Evolutionary conservation across 2,329 filamentous ascomycete genomes (phyloP).

Genomic region (Colletotrichum liriopes): DNA sequence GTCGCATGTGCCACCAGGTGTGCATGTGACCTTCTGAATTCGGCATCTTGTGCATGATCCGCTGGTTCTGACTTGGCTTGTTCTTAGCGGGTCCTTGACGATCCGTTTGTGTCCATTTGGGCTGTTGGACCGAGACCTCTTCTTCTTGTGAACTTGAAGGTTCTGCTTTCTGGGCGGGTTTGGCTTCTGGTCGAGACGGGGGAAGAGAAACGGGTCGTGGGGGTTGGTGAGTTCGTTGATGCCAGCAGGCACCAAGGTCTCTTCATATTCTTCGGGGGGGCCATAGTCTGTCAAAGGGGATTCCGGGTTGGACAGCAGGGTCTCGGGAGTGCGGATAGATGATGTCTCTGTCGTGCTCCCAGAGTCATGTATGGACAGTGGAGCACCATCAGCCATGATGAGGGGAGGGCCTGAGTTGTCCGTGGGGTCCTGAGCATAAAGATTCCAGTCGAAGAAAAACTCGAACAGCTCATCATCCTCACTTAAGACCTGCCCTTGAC

Average conservation of each 20-base stretch:
- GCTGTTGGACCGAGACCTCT: constrained; percentile 2
- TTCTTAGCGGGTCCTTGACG: not conserved
- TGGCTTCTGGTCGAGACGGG: not conserved
- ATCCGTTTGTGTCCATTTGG: not conserved
- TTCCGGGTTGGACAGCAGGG: not conserved
- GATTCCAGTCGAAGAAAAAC: not conserved
- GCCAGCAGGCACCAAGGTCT: not conserved
- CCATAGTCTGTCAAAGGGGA: constrained; percentile 2
- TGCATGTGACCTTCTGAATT: constrained; percentile 6
- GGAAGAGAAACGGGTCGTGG: constrained; percentile 6
- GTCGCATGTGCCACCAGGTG: not conserved
- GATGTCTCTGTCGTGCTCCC: constrained; percentile 16
- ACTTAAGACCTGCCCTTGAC: not conserved
- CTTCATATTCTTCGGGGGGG: not conserved
- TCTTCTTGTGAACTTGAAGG: not conserved
- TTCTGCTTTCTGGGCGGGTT: not conserved
- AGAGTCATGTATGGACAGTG: not conserved
- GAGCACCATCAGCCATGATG: not conserved
- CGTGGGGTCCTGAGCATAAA: not conserved
- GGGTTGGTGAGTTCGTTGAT: not conserved
- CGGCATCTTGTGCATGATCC: not conserved
- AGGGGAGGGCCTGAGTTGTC: not conserved
- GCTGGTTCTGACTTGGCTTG: not conserved
- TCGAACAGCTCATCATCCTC: constrained; percentile 12
- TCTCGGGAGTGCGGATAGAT: constrained; percentile 8